Conservation (phyloP, 2,329 filamentous ascomycete species). For the Nigrograna mackinnonii region DNA sequence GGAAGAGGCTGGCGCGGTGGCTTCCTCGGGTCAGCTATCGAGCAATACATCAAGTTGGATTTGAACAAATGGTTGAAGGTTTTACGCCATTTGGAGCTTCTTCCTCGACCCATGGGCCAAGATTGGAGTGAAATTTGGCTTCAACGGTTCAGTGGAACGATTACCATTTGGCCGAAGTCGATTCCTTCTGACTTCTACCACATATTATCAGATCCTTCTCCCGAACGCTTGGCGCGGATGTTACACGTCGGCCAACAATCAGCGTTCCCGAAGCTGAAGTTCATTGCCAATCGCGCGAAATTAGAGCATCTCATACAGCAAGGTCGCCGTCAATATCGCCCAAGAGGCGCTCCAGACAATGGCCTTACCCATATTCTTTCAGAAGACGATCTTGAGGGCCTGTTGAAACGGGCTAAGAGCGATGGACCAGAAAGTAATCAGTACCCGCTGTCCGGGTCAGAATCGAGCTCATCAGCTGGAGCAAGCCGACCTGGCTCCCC, state of each 20-base stretch:
- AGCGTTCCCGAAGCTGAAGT: slow-evolving; percentile 88
- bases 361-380: slow-evolving; percentile 45
- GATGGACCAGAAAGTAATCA: slow-evolving; percentile 11
- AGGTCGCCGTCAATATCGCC: slow-evolving; percentile 52
- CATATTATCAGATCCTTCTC: slow-evolving; percentile 82
- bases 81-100: slow-evolving; percentile 84
- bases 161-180: slow-evolving; percentile 94
- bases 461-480: slow-evolving; percentile 31
- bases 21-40: slow-evolving; percentile 87
- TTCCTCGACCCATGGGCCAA: slow-evolving; percentile 87
- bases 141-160: slow-evolving; percentile 90
- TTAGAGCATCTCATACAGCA: slow-evolving; percentile 71
- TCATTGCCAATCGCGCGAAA: slow-evolving; percentile 83
- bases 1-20: slow-evolving; percentile 95
- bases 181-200: slow-evolving; percentile 78
- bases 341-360: slow-evolving; percentile 31
- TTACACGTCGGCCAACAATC: slow-evolving; percentile 87
- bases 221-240: slow-evolving; percentile 79
- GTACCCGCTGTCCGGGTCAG: slow-evolving; percentile 29
- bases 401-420: slow-evolving; percentile 39
- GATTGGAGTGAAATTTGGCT: slow-evolving; percentile 98
- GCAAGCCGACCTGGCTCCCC: slow-evolving; percentile 30
- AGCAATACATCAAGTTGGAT: slow-evolving; percentile 95
- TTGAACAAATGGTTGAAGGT: slow-evolving; percentile 98
- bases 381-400: slow-evolving; percentile 49